Base-by-base conservation (phyloP, 202 grass and related monocot species). In the Alloteropsis angusta region DNA sequence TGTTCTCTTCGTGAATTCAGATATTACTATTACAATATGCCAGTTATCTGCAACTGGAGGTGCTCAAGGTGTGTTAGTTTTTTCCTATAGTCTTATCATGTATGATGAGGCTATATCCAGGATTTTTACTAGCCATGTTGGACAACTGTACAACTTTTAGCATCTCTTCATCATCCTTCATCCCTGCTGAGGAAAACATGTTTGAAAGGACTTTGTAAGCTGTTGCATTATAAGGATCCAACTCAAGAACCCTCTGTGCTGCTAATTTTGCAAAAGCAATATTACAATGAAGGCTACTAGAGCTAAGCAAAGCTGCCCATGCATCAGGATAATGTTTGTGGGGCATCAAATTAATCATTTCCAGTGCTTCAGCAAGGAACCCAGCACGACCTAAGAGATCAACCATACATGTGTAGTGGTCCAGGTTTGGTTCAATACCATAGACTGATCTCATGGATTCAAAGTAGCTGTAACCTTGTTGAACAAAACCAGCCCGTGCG, bases 301-400 rank as follows among this genome's bases (percentile, higher is more conserved):
- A 86, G 69, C 53, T 81, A 30, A 93, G 87, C 71, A 93, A 81
- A 74, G 91, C 88, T 77, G 59, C 54, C 91, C 91, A 93, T 75
- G 80, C 79, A 81, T 80, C 85, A 56, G 72, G 72, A 82, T 82
- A 61, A 66, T 80, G 76, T 79, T 83, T 71, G 58, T 57, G 69
- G 53, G 91, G 80, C 83, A 86, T 90, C 0, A 57, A 90, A 17
- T 93, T 88, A 70, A 90, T 88, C 72, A 86, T 75, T 59, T 90
- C 56, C 41, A 88, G 25, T 61, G 91, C 85, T 79, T 93, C 88
- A n/a, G 37, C 52, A 44, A 90, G 83, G 59, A 90, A 62, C 36
- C 91, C 88, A 18, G 85, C 85, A 72, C 88, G 88, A 3, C 91
- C 91, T 68, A 93, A 87, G 53, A 93, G 88, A 84, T 93, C 83